Conservation (phyloP, 1,284 basidiomycete genomes). For the Abortiporus biennis region DNA sequence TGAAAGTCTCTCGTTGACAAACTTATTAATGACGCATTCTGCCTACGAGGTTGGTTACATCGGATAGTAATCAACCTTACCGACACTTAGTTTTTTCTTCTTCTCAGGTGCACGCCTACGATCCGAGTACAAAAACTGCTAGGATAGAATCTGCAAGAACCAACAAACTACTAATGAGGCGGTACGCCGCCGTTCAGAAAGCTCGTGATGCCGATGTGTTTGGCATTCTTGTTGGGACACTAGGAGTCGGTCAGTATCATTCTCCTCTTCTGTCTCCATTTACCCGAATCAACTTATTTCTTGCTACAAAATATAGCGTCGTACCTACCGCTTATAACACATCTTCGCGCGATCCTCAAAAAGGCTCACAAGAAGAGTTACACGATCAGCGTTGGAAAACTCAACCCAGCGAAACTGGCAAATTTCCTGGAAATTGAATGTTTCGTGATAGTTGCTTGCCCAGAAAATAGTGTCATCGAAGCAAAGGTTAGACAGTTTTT, state of each 20-base stretch:
- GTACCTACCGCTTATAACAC: conserved; percentile 77
- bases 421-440: conserved; percentile 98
- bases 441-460: conserved; percentile 92
- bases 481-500: conserved; percentile 51
- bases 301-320: conserved; percentile 41
- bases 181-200: conserved; percentile 85
- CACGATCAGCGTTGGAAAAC: conserved; percentile 92
- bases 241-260: conserved; percentile 75
- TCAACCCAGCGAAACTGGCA: conserved; percentile 92
- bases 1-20: conserved; percentile 80
- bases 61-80: neutral
- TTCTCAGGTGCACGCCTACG: conserved; percentile 68
- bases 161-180: conserved; percentile 87
- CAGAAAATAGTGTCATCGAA: conserved; percentile 89
- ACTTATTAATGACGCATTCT: conserved; percentile 79
- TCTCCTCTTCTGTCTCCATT: neutral
- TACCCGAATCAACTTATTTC: neutral
- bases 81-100: neutral
- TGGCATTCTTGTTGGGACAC: conserved; percentile 91
- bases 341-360: conserved; percentile 65
- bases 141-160: conserved; percentile 59
- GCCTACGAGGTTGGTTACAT: conserved; percentile 32
- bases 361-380: conserved; percentile 82
- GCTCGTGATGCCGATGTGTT: conserved; percentile 92
- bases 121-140: conserved; percentile 47